Percentiles rank a stretch among this genome's conserved stretches.
Evolutionary conservation across 2,329 filamentous ascomycete genomes (phyloP).

Genomic region (Didymella pomorum): DNA sequence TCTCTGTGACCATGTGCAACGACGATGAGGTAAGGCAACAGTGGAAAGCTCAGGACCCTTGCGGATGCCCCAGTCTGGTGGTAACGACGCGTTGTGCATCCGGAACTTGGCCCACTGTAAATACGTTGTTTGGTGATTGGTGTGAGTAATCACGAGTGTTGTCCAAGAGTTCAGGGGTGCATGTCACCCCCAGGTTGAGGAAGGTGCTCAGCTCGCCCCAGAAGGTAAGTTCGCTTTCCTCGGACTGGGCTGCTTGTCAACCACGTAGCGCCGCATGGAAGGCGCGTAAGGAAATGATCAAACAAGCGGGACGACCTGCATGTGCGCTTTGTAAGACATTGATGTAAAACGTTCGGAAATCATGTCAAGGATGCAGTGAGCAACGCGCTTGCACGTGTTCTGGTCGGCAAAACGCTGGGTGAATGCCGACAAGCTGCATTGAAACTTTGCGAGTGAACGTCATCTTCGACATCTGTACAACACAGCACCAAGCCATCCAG

Average conservation of each 20-base stretch:
- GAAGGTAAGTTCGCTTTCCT: constrained; percentile 11
- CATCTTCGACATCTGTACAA: constrained; percentile 21
- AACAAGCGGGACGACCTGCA: constrained; percentile 1
- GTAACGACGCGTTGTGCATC: not conserved
- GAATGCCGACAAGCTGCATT: constrained; percentile 22
- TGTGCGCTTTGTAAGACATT: not conserved
- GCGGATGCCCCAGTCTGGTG: constrained; percentile 1
- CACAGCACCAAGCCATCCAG: constrained; percentile 3
- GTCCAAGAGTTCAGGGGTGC: constrained; percentile 1
- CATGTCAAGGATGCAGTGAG: not conserved
- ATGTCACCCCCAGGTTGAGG: not conserved
- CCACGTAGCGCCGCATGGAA: not conserved
- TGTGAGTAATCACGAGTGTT: not conserved
- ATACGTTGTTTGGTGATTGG: not conserved
- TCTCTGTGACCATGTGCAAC: constrained; percentile 4
- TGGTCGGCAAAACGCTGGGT: constrained; percentile 19
- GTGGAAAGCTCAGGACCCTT: not conserved
- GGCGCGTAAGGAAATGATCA: not conserved
- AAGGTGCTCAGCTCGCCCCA: not conserved
- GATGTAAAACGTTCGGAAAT: not conserved
- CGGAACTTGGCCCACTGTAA: not conserved
- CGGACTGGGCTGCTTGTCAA: not conserved
- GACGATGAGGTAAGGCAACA: not conserved
- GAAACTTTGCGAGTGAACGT: constrained; percentile 26
- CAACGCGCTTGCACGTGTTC: constrained; percentile 17